phyloP scores from a whole-genome alignment of 306 rosid species.

The Cicer bijugum region DNA sequence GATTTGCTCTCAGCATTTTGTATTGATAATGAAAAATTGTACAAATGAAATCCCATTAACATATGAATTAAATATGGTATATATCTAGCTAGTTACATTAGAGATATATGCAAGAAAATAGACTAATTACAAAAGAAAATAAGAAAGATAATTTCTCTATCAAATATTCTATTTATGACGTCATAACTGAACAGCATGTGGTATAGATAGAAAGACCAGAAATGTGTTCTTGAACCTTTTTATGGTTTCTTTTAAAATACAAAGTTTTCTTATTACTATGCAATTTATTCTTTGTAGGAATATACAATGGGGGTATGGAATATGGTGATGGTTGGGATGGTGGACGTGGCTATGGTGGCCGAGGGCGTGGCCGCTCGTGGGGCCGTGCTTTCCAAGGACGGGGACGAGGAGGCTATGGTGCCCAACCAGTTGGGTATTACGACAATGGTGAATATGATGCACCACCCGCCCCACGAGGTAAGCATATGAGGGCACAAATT shows the following conservation, averaged over 20 bases:
- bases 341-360: slow-evolving; percentile 75
- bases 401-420: slow-evolving; percentile 73
- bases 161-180: background rate
- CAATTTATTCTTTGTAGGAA: slow-evolving; percentile 51
- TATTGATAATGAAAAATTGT: background rate
- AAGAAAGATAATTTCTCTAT: background rate
- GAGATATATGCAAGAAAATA: background rate
- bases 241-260: slow-evolving; percentile 10
- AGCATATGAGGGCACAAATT: slow-evolving; percentile 38
- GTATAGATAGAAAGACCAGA: background rate
- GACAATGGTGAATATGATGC: slow-evolving; percentile 74
- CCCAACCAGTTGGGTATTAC: slow-evolving; percentile 60
- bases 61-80: background rate
- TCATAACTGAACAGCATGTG: background rate
- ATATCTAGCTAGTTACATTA: background rate
- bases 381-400: slow-evolving; percentile 64
- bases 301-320: slow-evolving; percentile 70
- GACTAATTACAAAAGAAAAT: background rate
- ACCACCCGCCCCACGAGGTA: slow-evolving; percentile 71
- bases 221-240: background rate
- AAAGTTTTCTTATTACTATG: background rate
- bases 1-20: background rate
- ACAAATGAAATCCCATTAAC: background rate
- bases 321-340: slow-evolving; percentile 83
- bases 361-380: slow-evolving; percentile 75